Base-by-base conservation (phyloP, 306 rosid species). In the Pueraria montana region DNA sequence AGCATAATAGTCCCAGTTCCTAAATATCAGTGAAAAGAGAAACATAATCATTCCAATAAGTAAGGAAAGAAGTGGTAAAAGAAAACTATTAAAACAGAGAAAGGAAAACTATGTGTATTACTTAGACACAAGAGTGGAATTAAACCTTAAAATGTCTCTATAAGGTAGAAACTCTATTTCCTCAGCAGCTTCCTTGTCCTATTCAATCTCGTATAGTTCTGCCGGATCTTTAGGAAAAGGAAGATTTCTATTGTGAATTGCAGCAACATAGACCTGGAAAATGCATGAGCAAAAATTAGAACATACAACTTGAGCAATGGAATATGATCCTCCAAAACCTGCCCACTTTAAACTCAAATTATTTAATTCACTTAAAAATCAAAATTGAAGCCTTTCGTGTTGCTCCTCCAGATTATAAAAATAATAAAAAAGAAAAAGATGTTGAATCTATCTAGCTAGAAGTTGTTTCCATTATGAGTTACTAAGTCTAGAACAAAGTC, bases 261-360 rank as follows among this genome's bases (percentile, higher is more conserved):
- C 98, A 34, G 96, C 98, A 30, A 91, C 92, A 6, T 88, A 93
- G 45, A 96, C 99, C 99, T 96, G 72, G 13, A 78, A 64, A 64
- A 21, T 36, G 43, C 61, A 73, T 12, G 61, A 64, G 24, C 11
- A 61, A 18, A 36, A 17, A 58, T 58, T 52, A 52, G n/a, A 74
- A 66, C 38, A 53, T 70, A 66, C 38, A 53, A 20, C 50, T 70
- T 64, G 34, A 43, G 62, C 8, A 46, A 45, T 71, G 71, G 56
- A 49, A 32, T 65, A 56, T 30, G 20, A 34, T 59, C 30, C 76
- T 74, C 8, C 78, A 46, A 58, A 38, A 23, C 12, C 58, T 53
- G 23, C 27, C 13, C 26, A 49, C 10, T 61, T 14, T 38, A 53
- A 53, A 23, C 26, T 74, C 75, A 34, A 66, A 21, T 66, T 20